A percentile compares a stretch with the other conserved stretches of the same genome.
phyloP scores from a whole-genome alignment of 1,139 yeast genomes.

The Taphrina pruni region DNA sequence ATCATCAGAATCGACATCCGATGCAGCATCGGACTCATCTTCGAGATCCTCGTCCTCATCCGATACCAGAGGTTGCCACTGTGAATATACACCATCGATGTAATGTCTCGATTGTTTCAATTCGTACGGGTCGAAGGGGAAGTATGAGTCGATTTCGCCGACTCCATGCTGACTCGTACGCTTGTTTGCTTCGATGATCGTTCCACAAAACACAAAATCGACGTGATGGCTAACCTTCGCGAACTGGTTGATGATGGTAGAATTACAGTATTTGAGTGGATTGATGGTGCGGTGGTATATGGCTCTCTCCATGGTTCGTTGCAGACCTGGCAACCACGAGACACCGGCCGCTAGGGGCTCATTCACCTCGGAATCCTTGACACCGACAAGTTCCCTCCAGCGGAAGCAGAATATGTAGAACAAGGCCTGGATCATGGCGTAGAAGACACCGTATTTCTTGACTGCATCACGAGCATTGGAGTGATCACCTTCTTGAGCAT shows the following conservation, averaged over 20 bases:
- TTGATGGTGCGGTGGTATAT: constrained; percentile 81
- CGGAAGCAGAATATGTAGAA: constrained; percentile 92
- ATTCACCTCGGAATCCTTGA: constrained; percentile 48
- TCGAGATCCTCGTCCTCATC: constrained; percentile 60
- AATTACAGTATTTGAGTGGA: constrained; percentile 91
- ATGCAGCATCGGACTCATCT: constrained; percentile 48
- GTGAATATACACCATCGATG: constrained; percentile 67
- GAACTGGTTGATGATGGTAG: constrained; percentile 89
- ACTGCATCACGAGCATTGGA: constrained; percentile 54
- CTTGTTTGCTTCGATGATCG: constrained; percentile 89
- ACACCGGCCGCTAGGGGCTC: constrained; percentile 48
- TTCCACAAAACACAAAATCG: constrained; percentile 89
- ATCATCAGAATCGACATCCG: background rate
- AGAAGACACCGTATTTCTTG: constrained; percentile 76
- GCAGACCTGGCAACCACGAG: constrained; percentile 81
- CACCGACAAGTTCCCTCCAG: constrained; percentile 63
- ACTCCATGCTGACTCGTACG: constrained; percentile 55
- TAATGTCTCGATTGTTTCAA: constrained; percentile 66
- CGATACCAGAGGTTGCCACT: constrained; percentile 74
- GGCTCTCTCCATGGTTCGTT: constrained; percentile 78
- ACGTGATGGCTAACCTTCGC: constrained; percentile 91
- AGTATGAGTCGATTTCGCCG: constrained; percentile 57
- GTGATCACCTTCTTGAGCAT: constrained; percentile 82
- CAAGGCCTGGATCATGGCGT: constrained; percentile 91
- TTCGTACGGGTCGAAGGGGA: constrained; percentile 92